Evolutionary conservation across 176 grass and related monocot genomes (phyloP), one percentile per base, ranked within the genome.

Genomic region (Oryza coarctata): DNA sequence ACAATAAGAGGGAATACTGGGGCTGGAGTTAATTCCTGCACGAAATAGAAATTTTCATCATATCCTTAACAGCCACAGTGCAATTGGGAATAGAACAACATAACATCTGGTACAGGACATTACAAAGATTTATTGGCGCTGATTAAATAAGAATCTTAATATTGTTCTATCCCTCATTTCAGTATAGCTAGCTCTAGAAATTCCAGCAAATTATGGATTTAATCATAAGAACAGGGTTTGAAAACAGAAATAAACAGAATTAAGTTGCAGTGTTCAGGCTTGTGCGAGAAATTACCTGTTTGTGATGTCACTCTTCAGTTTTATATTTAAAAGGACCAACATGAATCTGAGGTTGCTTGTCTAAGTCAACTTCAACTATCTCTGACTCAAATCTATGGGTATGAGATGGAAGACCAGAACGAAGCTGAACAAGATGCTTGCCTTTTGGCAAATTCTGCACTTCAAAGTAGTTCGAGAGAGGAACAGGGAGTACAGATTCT

Each of bases 341-440:
- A 89, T 99, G 97, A 85, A 92, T 74, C 83, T 94, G 93, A 90
- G 93, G 85, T 55, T 92, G 89, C 65, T 94, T 94, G 84, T 92
- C 91, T 77, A 99, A 66, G 67, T 99, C 93, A 67, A 99, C 83
- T 88, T 99, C 93, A 34, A 99, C 63, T 58, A 88, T 61, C 61
- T 95, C 93, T 12, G 97, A 94, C 25, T 90, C 87, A 71, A 99
- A 95, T 78, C 66, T 76, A 81, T 90, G 80, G 31, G 93, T 86
- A 76, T 85, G 90, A 75, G 93, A 89, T 44, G 91, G 93, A 66
- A 96, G 85, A 38, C 91, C 82, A 61, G 91, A 99, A 38, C 84
- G 66, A 76, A 99, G 87, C 83, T 90, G 97, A 85, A 99, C 94
- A 75, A 92, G 84, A 77, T 90, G 85, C 74, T 86, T 90, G 70